These are phyloP conservation scores for Aureobasidium zeae DNA, from an alignment of 2,329 filamentous ascomycete genomes.

Conservation along the genomic window DNA sequence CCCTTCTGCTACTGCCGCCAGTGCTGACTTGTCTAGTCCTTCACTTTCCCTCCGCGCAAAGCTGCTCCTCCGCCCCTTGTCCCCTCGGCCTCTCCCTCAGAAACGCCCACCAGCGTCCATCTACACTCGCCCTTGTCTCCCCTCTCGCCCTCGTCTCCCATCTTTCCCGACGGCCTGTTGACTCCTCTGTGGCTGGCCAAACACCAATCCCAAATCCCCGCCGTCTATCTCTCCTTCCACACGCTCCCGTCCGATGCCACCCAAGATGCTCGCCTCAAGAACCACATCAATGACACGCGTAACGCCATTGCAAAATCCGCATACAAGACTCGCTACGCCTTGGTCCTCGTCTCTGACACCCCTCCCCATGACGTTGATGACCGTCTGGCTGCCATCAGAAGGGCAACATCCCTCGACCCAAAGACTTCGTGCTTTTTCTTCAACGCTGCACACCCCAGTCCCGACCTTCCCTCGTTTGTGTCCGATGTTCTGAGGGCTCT, in stretches of 20 bases:
- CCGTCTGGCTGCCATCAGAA: constrained; percentile 67
- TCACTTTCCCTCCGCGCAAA: constrained; percentile 52
- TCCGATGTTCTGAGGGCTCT: constrained; percentile 63
- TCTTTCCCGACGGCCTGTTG: constrained; percentile 86
- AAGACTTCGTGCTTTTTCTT: constrained; percentile 77
- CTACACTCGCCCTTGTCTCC: constrained; percentile 89
- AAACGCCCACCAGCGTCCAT: constrained; percentile 34
- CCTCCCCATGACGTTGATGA: constrained; percentile 58
- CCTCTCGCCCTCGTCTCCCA: constrained; percentile 67
- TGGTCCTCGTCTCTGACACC: constrained; percentile 68
- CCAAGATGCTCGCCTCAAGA: constrained; percentile 71
- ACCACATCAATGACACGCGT: constrained; percentile 75
- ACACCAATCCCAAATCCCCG: constrained; percentile 75
- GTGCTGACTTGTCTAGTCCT: constrained; percentile 34
- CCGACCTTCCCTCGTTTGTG: constrained; percentile 65
- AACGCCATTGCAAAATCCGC: constrained; percentile 58
- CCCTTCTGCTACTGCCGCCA: constrained; percentile 16
- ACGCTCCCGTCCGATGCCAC: constrained; percentile 61
- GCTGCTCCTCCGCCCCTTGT: constrained; percentile 49
- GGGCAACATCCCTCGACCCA: constrained; percentile 68
- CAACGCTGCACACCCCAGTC: constrained; percentile 59
- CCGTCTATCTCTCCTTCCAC: constrained; percentile 74
- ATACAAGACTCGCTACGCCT: constrained; percentile 68
- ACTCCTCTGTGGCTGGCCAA: constrained; percentile 77
- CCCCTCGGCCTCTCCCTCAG: constrained; percentile 41